Conservation (phyloP, 805 yeast genomes). For the Blastobotrys muscicola region DNA sequence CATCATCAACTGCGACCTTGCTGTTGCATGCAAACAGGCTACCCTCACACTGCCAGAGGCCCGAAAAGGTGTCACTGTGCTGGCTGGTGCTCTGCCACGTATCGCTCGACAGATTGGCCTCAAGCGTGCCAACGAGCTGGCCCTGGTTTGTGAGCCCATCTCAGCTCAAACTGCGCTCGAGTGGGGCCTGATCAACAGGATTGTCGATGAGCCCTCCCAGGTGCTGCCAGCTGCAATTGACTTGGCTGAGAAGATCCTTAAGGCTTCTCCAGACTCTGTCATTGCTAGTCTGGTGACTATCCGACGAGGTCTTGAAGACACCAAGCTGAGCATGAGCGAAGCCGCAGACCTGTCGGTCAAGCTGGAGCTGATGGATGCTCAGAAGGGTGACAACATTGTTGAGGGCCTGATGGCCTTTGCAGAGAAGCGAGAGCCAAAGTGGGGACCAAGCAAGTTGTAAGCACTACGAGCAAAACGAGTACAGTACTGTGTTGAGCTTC, state of each 20-base stretch:
- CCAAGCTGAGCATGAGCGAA: slow-evolving; percentile 10
- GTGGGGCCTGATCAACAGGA: slow-evolving; percentile 20
- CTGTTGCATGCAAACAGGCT: slow-evolving; percentile 18
- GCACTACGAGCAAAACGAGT: too few species aligned
- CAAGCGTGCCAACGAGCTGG: slow-evolving; percentile 20
- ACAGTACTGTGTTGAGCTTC: too few species aligned
- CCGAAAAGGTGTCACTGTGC: slow-evolving; percentile 20
- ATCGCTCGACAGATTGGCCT: slow-evolving; percentile 16
- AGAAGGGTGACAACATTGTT: slow-evolving; percentile 9
- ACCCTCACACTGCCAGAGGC: slow-evolving; percentile 20
- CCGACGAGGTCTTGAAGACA: slow-evolving; percentile 16
- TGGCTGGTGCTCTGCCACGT: slow-evolving; percentile 23
- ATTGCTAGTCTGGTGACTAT: slow-evolving; percentile 15
- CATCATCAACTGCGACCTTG: slow-evolving; percentile 21
- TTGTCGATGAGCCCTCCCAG: slow-evolving; percentile 15
- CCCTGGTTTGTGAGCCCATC: slow-evolving; percentile 20
- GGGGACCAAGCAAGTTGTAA: slow-evolving; percentile 15
- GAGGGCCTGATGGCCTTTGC: slow-evolving; percentile 20
- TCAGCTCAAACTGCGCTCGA: slow-evolving; percentile 17
- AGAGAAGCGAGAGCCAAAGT: slow-evolving; percentile 19
- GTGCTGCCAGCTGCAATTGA: slow-evolving; percentile 18
- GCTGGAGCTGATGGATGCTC: slow-evolving; percentile 9
- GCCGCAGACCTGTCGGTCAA: slow-evolving; percentile 13
- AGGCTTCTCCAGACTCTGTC: slow-evolving; percentile 21
- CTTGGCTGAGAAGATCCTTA: slow-evolving; percentile 13